A percentile compares a stretch with the other conserved stretches of the same genome.
Evolutionary conservation across 2,329 filamentous ascomycete genomes (phyloP).

Genomic region (Apiospora koreana): DNA sequence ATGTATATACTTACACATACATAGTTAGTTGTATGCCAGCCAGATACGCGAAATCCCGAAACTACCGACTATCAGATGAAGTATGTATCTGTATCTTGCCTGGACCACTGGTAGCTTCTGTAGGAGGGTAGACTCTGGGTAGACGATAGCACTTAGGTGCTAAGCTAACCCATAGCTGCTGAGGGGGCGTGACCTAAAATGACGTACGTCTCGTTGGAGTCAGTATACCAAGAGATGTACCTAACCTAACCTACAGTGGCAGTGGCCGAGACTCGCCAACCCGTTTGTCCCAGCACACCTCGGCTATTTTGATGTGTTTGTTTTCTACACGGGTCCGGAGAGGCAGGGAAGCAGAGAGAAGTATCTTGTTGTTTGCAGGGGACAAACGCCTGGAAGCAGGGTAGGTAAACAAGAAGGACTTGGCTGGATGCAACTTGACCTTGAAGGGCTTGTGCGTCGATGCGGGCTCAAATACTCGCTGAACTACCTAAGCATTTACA

Average conservation of each 20-base stretch:
- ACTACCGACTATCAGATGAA: not conserved
- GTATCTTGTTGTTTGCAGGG: not conserved
- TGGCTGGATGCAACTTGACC: not conserved
- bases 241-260: no score
- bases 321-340: not conserved
- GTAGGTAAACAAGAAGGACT: not conserved
- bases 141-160: not conserved
- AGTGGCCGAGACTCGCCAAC: not conserved
- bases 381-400: not conserved
- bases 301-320: not conserved
- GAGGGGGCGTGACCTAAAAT: slow-evolving; percentile 7
- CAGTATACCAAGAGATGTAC: not conserved
- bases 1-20: not conserved
- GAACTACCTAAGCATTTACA: not conserved
- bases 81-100: not conserved
- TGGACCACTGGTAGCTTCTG: not conserved
- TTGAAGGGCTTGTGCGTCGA: not conserved
- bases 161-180: not conserved
- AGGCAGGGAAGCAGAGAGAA: not conserved
- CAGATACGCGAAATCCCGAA: not conserved
- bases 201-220: not conserved
- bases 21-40: not conserved
- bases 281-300: not conserved
- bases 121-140: no score
- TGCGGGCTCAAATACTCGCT: not conserved